Conservation (phyloP, 1,284 basidiomycete species). For the Rhizoctonia solani region DNA sequence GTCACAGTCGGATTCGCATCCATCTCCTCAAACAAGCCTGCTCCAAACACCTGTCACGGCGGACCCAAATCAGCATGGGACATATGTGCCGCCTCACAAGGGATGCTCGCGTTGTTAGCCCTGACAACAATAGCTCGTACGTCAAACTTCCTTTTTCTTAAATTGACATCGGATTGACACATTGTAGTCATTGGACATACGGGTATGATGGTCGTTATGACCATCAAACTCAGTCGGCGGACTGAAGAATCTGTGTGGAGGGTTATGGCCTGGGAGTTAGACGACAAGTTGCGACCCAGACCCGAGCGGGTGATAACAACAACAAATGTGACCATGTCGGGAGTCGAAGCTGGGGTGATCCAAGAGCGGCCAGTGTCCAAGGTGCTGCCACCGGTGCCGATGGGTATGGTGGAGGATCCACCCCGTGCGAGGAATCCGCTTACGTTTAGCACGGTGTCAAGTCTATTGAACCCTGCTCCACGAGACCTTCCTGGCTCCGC, state of each 20-base stretch:
- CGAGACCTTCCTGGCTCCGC: not conserved
- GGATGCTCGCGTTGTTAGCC: slow-evolving; percentile 1
- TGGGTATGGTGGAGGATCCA: too few species aligned
- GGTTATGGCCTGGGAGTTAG: slow-evolving; percentile 9
- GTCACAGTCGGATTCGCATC: slow-evolving; percentile 15
- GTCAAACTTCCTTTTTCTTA: not conserved
- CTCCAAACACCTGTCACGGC: not conserved
- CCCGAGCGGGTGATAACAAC: not conserved
- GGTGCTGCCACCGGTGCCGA: slow-evolving; percentile 4
- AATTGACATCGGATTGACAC: not conserved
- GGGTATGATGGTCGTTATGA: not conserved
- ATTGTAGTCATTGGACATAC: not conserved
- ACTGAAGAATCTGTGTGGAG: not conserved
- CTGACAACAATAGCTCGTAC: slow-evolving; percentile 11
- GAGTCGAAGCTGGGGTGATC: not conserved
- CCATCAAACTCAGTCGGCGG: slow-evolving; percentile 4
- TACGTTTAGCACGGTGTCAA: slow-evolving; percentile 23
- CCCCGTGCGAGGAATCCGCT: slow-evolving; percentile 15
- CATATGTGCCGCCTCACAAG: slow-evolving; percentile 5
- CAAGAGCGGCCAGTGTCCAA: slow-evolving; percentile 2
- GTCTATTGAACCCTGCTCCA: slow-evolving; percentile 10
- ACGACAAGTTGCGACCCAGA: not conserved
- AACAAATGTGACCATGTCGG: not conserved
- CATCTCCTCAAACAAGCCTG: slow-evolving; percentile 5
- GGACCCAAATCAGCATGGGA: slow-evolving; percentile 16